Base-by-base conservation (phyloP, 2,329 filamentous ascomycete species). In the Gaeumannomyces tritici region DNA sequence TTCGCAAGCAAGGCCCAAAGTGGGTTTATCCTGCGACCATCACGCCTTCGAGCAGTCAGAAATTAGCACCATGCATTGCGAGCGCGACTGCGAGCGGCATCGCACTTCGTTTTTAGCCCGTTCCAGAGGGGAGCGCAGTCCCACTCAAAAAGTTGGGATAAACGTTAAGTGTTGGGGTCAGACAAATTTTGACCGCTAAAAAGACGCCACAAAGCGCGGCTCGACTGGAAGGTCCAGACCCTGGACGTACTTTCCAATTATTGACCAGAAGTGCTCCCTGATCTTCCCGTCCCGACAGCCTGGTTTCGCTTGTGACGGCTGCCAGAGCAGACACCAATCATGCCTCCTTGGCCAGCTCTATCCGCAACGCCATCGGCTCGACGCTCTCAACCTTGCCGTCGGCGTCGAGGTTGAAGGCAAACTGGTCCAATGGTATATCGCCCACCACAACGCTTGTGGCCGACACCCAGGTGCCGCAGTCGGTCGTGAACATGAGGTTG, bases 321-420 rank as follows among this genome's bases (percentile, higher is more conserved):
- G 12, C 33, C 15, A 4, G 12, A 13, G 5, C 12, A 29, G 29
- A 15, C 35, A 42, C 24, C 27, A 21, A 33, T 29, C 27, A 47
- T 33, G 31, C 2, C 21, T 28, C n/a, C 63, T 67, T 69, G 21
- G 60, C 59, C 63, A 71, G 62, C 62, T 60, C 61, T 12, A 67
- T 64, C 62, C 69, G 65, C 65, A 71, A 59, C n/a, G 67, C 69
- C 60, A 65, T 63, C 62, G 69, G 67, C 57, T 69, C 69, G 29
- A 71, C 64, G 47, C 64, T 67, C 29, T 35, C 60, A 4, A 69
- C 68, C 56, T 51, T 66, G 18, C 69, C 68, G 11, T 62, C 54
- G 57, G 12, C 33, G 27, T 66, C 67, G 4, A 70, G n/a, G 51
- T 69, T 66, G 62, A 71, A 71, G 12, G 67, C 65, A 60, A 71